Conservation (phyloP, 1,284 basidiomycete species). For the Inonotus obliquus region DNA sequence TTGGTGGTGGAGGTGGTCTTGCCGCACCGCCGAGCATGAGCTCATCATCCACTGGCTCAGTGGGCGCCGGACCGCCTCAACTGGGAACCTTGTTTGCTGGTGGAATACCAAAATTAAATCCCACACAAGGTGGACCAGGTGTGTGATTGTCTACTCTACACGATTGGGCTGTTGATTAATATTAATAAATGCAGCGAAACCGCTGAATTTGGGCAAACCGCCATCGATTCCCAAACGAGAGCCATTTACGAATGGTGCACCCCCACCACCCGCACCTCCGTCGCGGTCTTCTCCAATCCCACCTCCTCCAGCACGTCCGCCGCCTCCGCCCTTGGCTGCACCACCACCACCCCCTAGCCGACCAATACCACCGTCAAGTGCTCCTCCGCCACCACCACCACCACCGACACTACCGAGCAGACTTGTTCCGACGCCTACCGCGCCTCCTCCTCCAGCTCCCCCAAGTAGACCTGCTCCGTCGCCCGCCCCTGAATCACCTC, state of each 20-base stretch:
- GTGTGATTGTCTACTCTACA: constrained; percentile 26
- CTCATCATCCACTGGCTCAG: constrained; percentile 16
- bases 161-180: constrained; percentile 9
- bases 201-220: constrained; percentile 57
- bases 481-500: constrained; percentile 25
- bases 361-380: constrained; percentile 22
- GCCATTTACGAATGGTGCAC: constrained; percentile 30
- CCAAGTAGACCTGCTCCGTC: constrained; percentile 26
- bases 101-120: constrained; percentile 86
- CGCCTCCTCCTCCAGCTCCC: constrained; percentile 19
- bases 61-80: constrained; percentile 61
- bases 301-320: constrained; percentile 21
- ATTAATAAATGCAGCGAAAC: constrained; percentile 43
- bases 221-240: constrained; percentile 60
- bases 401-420: constrained; percentile 27
- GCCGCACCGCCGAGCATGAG: constrained; percentile 30
- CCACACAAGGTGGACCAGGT: constrained; percentile 60
- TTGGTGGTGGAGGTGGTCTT: constrained; percentile 35
- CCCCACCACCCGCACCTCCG: constrained; percentile 33
- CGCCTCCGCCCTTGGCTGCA: constrained; percentile 24
- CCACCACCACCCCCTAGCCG: constrained; percentile 29
- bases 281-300: constrained; percentile 26
- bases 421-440: constrained; percentile 22
- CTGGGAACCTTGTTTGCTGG: constrained; percentile 84
- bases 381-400: constrained; percentile 15